Conservation (phyloP, 2,329 filamentous ascomycete species). For the Gaeumannomyces sp. region DNA sequence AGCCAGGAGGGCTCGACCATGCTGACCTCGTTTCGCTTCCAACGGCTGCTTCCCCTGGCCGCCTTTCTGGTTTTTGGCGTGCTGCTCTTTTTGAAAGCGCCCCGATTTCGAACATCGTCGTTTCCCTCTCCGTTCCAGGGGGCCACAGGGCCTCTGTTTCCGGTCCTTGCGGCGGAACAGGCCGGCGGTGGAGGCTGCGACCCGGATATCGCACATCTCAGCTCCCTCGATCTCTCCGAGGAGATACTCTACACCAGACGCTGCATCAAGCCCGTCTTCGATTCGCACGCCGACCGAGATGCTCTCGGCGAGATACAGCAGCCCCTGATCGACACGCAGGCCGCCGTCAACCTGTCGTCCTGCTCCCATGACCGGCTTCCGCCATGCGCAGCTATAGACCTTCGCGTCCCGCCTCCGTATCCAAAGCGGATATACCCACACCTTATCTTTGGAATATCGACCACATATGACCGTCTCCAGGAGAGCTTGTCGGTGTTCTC, state of each 20-base stretch:
- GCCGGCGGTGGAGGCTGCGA: conserved; percentile 6
- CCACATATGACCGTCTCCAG: conserved; percentile 42
- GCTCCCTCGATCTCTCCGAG: conserved; percentile 29
- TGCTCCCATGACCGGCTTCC: conserved; percentile 22
- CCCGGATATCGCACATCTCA: conserved; percentile 18
- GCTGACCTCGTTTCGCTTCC: conserved; percentile 3
- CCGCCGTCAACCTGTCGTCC: conserved; percentile 25
- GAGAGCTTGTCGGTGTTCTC: conserved; percentile 44
- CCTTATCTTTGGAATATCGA: conserved; percentile 53
- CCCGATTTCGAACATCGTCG: not conserved
- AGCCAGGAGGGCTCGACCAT: not conserved
- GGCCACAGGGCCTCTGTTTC: not conserved
- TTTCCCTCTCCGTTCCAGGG: not conserved
- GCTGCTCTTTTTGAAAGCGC: conserved; percentile 2
- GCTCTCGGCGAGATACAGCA: conserved; percentile 30
- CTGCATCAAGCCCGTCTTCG: conserved; percentile 34
- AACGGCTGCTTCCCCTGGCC: conserved; percentile 6
- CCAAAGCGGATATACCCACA: conserved; percentile 39
- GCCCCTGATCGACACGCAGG: conserved; percentile 28
- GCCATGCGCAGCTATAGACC: conserved; percentile 35
- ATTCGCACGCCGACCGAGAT: conserved; percentile 28
- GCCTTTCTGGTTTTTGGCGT: not conserved
- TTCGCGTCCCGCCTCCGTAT: conserved; percentile 40
- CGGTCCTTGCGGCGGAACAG: not conserved
- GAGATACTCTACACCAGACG: conserved; percentile 37